Conservation (phyloP, 2,329 filamentous ascomycete genomes). For the Acarospora socialis region DNA sequence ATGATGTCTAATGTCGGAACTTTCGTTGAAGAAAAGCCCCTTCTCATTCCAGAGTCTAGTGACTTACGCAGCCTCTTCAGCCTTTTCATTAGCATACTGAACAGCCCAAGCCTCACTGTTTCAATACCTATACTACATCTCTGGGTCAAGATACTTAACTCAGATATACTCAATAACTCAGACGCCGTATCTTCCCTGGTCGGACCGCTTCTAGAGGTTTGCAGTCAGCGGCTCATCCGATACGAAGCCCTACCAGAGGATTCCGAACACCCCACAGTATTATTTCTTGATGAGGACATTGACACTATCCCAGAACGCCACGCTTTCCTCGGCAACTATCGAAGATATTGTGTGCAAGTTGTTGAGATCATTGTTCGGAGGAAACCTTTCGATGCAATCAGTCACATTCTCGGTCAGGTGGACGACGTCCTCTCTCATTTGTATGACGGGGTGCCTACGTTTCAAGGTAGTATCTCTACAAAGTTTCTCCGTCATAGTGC, state of each 20-base stretch:
- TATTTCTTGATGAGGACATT: slow-evolving; percentile 83
- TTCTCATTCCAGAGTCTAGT: slow-evolving; percentile 47
- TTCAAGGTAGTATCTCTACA: slow-evolving; percentile 44
- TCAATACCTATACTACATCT: slow-evolving; percentile 85
- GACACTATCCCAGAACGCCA: slow-evolving; percentile 89
- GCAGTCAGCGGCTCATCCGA: slow-evolving; percentile 67
- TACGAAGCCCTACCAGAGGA: slow-evolving; percentile 81
- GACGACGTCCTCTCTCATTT: slow-evolving; percentile 60
- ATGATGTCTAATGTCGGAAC: slow-evolving; percentile 74
- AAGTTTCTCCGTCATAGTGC: no score
- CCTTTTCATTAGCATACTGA: slow-evolving; percentile 64
- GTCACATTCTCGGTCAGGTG: slow-evolving; percentile 70
- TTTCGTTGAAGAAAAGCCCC: slow-evolving; percentile 66
- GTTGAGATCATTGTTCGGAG: slow-evolving; percentile 76
- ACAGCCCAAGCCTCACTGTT: slow-evolving; percentile 75
- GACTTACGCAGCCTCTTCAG: slow-evolving; percentile 65
- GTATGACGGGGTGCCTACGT: slow-evolving; percentile 54
- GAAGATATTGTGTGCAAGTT: slow-evolving; percentile 74
- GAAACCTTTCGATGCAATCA: slow-evolving; percentile 70
- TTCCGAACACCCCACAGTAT: slow-evolving; percentile 60
- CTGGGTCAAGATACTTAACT: slow-evolving; percentile 71
- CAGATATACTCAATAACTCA: slow-evolving; percentile 53
- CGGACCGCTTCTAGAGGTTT: slow-evolving; percentile 64
- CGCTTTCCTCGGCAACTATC: slow-evolving; percentile 89
- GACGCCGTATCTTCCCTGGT: slow-evolving; percentile 48